Percentiles rank a stretch among this genome's conserved stretches.
Evolutionary conservation across 345 rosid species (phyloP).

Genomic region (Rhodamnia rubescens): DNA sequence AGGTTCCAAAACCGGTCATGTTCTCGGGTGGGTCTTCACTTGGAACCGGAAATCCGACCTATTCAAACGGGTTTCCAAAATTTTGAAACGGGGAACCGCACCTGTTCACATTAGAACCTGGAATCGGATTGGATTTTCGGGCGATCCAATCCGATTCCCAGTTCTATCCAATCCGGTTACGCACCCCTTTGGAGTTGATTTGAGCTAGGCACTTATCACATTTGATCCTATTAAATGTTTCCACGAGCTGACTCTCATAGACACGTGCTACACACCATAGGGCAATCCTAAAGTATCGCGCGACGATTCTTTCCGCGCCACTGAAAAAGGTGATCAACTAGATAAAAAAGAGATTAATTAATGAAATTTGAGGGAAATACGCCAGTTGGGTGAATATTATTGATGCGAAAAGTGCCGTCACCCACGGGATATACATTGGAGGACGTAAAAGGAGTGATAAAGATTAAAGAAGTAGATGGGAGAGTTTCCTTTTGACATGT

Average conservation of each 20-base stretch:
- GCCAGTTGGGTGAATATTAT: background rate
- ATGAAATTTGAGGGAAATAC: background rate
- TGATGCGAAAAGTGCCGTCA: background rate
- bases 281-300: too few relatives aligned
- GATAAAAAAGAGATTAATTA: background rate
- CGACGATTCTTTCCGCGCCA: background rate
- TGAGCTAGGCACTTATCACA: background rate
- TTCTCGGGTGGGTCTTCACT: too few relatives aligned
- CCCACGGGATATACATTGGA: background rate
- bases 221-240: background rate
- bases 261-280: background rate
- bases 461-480: background rate
- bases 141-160: too few relatives aligned
- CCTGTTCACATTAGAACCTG: too few relatives aligned
- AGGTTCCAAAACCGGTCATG: too few relatives aligned
- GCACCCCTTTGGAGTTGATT: background rate
- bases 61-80: too few relatives aligned
- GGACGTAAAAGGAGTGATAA: background rate
- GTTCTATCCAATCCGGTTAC: too few relatives aligned
- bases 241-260: background rate
- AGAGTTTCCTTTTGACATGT: background rate
- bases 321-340: background rate
- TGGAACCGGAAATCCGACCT: too few relatives aligned
- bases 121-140: too few relatives aligned
- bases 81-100: too few relatives aligned